Percentiles rank a stretch among this genome's conserved stretches.
These are phyloP conservation scores for Allantophomopsis lycopodina DNA, from an alignment of 2,329 filamentous ascomycete genomes.

Conservation along the genomic window DNA sequence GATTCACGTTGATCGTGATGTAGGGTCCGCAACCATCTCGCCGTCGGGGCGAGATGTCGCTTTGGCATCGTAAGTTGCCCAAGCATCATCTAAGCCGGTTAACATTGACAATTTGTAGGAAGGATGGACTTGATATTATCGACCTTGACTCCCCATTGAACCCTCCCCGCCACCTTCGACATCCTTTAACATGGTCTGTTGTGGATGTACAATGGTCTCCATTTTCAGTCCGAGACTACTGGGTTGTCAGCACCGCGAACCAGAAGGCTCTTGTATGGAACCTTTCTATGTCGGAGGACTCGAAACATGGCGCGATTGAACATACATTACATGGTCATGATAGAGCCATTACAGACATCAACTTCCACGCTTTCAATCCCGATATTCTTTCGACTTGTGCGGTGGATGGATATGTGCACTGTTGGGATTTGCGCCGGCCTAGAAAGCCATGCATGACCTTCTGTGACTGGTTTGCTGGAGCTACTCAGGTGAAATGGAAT, in stretches of 20 bases:
- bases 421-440: slow-evolving; percentile 74
- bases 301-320: slow-evolving; percentile 58
- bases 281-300: slow-evolving; percentile 58
- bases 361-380: slow-evolving; percentile 86
- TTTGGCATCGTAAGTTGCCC: slow-evolving; percentile 51
- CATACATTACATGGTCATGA: slow-evolving; percentile 77
- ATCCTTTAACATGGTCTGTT: slow-evolving; percentile 86
- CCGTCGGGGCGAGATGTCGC: slow-evolving; percentile 84
- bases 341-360: slow-evolving; percentile 88
- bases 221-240: slow-evolving; percentile 77
- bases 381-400: slow-evolving; percentile 83
- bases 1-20: slow-evolving; percentile 59
- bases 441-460: slow-evolving; percentile 65
- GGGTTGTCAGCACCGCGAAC: slow-evolving; percentile 89
- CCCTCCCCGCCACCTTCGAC: slow-evolving; percentile 70
- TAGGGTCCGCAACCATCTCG: slow-evolving; percentile 86
- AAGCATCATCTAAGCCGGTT: neutral
- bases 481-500: slow-evolving; percentile 92
- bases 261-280: slow-evolving; percentile 94
- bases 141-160: slow-evolving; percentile 85
- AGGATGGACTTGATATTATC: slow-evolving; percentile 80
- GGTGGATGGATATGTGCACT: slow-evolving; percentile 85
- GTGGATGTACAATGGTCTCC: slow-evolving; percentile 96
- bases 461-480: slow-evolving; percentile 86
- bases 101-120: slow-evolving; percentile 19